Percentiles rank a stretch among this genome's conserved stretches.
Conservation (phyloP, 2,329 filamentous ascomycete species). For the Verticillium klebahnii region DNA sequence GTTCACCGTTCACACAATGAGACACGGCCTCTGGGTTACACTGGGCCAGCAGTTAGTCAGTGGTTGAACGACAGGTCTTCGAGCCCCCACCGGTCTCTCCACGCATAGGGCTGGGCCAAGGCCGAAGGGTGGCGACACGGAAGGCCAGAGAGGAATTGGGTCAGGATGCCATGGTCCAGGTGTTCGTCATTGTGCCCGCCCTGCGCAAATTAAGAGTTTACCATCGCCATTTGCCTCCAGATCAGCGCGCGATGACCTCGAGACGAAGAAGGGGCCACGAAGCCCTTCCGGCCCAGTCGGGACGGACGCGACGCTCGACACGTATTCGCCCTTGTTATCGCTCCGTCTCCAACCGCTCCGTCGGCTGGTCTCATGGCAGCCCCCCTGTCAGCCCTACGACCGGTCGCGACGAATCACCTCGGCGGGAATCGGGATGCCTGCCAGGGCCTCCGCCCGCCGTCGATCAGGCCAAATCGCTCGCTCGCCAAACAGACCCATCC, state of each 20-base stretch:
- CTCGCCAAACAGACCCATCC: not conserved
- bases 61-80: not conserved
- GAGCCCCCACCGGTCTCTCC: not conserved
- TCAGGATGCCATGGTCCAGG: not conserved
- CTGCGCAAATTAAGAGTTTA: not conserved
- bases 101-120: not conserved
- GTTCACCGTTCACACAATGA: not conserved
- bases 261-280: not conserved
- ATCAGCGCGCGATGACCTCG: no score
- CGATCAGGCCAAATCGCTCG: slow-evolving; percentile 3
- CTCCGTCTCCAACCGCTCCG: not conserved
- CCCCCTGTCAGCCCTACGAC: slow-evolving; percentile 9
- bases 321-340: not conserved
- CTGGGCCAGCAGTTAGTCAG: not conserved
- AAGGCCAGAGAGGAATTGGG: not conserved
- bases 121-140: not conserved
- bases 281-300: not conserved
- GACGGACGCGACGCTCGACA: not conserved
- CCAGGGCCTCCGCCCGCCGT: slow-evolving; percentile 9
- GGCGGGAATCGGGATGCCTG: slow-evolving; percentile 11
- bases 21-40: not conserved
- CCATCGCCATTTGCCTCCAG: no score
- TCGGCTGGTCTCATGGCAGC: not conserved
- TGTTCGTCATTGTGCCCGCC: not conserved
- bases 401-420: slow-evolving; percentile 6